Percentiles rank a stretch among this genome's conserved stretches.
Conservation (phyloP, 192 early-diverging fungal species). For the Linnemannia hyalina region DNA sequence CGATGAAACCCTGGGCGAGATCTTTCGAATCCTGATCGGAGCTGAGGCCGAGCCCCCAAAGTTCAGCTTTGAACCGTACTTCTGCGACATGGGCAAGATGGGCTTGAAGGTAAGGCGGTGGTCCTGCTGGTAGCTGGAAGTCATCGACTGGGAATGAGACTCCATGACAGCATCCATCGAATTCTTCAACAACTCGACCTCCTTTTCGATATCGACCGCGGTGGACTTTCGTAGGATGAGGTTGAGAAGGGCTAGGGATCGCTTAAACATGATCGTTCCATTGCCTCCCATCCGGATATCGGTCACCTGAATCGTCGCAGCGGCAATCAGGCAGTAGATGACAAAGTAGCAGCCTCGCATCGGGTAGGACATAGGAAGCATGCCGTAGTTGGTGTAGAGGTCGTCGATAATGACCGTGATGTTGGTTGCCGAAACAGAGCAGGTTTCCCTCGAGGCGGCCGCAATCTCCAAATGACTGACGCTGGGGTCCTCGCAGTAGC, state of each 20-base stretch:
- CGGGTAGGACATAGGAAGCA: slow-evolving; percentile 60
- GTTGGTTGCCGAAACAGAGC: slow-evolving; percentile 64
- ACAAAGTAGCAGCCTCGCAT: slow-evolving; percentile 65
- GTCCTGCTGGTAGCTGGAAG: slow-evolving; percentile 5
- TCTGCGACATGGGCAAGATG: slow-evolving; percentile 53
- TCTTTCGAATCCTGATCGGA: slow-evolving; percentile 43
- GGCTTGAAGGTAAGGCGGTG: slow-evolving; percentile 49
- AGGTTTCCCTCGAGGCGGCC: slow-evolving; percentile 50
- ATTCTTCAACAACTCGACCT: slow-evolving; percentile 43
- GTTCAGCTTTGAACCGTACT: slow-evolving; percentile 32
- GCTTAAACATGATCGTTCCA: slow-evolving; percentile 48
- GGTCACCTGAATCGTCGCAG: slow-evolving; percentile 63
- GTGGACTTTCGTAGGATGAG: slow-evolving; percentile 35
- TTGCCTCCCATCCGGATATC: slow-evolving; percentile 46
- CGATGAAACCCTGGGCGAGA: slow-evolving; percentile 31
- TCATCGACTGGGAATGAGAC: background rate
- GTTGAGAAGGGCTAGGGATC: slow-evolving; percentile 32
- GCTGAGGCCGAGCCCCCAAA: slow-evolving; percentile 26
- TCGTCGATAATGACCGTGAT: slow-evolving; percentile 64
- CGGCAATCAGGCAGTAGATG: slow-evolving; percentile 64
- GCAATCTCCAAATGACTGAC: slow-evolving; percentile 59
- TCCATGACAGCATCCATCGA: slow-evolving; percentile 29
- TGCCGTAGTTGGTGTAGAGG: slow-evolving; percentile 57
- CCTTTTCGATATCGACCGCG: slow-evolving; percentile 41
- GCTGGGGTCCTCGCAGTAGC: slow-evolving; percentile 57